Evolutionary conservation across 1,284 basidiomycete species (phyloP).

Genomic region (Melampsora larici-populina): DNA sequence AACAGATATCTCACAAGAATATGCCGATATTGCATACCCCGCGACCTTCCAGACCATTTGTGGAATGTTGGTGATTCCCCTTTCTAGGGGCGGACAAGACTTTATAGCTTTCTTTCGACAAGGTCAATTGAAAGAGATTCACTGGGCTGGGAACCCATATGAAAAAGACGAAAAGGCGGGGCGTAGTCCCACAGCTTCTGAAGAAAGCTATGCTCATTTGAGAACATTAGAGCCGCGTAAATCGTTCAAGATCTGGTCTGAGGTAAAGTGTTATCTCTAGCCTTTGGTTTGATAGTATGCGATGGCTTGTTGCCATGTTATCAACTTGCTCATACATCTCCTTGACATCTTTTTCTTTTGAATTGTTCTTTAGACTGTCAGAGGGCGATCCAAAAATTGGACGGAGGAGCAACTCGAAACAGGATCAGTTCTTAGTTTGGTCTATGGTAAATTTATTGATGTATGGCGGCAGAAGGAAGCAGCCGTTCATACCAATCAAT

Average conservation of each 20-base stretch:
- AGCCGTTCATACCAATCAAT: constrained; percentile 70
- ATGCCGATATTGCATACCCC: constrained; percentile 69
- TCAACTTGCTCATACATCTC: not conserved
- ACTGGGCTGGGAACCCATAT: constrained; percentile 76
- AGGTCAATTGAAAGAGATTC: constrained; percentile 68
- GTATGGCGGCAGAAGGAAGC: constrained; percentile 84
- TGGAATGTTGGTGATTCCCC: constrained; percentile 73
- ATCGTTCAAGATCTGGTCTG: constrained; percentile 64
- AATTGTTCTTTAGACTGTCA: constrained; percentile 65
- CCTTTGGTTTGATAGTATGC: not conserved
- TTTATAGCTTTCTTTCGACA: constrained; percentile 79
- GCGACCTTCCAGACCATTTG: constrained; percentile 70
- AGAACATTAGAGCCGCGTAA: constrained; percentile 65
- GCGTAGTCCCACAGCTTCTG: not conserved
- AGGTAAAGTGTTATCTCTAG: constrained; percentile 28
- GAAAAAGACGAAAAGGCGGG: constrained; percentile 55
- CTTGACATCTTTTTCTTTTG: not conserved
- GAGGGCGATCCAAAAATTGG: constrained; percentile 71
- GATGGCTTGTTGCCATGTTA: not conserved
- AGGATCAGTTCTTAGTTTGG: constrained; percentile 75
- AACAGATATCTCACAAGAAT: constrained; percentile 68
- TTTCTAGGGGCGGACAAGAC: constrained; percentile 58
- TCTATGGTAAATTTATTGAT: constrained; percentile 80
- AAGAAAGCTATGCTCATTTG: not conserved
- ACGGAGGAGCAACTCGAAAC: constrained; percentile 84